Evolutionary conservation across 176 grass and related monocot species (phyloP), one percentile per base, ranked within the genome.

Genomic region (Carex kokanica): DNA sequence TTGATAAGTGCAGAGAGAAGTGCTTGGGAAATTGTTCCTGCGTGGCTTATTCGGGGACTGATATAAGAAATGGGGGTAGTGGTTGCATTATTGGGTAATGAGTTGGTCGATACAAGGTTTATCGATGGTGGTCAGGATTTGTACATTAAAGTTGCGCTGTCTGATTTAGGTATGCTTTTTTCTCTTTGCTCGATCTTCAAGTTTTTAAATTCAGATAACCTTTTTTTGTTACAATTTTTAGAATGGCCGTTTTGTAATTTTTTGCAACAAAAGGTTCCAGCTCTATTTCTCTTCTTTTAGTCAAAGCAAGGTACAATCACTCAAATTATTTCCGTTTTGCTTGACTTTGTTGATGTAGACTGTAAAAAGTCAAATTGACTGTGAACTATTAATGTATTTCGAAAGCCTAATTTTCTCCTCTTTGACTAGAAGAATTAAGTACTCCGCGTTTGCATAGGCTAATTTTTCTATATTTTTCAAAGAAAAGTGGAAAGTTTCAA

Each of bases 61-160:
- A 87, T 80, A 36, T 64, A 49, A 80, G 52, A 25, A 88, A 52
- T 7, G 67, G 86, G 25, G 64, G 86, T 51, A 86, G 51, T 56
- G 86, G 86, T 38, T 96, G 93, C 67, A 25, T 96, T 1, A 56
- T 70, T 95, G 90, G 93, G 45, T 55, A 78, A 11, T 87, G 85
- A 81, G 56, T 85, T 95, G 71, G 25, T 85, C 6, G 90, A 95
- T 68, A 72, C 27, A 0, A 82, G n/a, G 77, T 67, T 60, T 7
- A 49, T 83, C 34, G 59, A 64, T 0, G 34, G 40, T 34, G 88
- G 86, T 10, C 86, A 95, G 74, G 86, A 88, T 77, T 54, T 94
- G 8, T 89, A 89, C 66, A 78, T 96, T 27, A 84, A 84, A 9
- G 82, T 88, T 17, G 83, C 85, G 8, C 20, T 41, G 29, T 73